phyloP scores from a whole-genome alignment of 352 stramenopile genomes.

The Phytophthora pseudosyringae region DNA sequence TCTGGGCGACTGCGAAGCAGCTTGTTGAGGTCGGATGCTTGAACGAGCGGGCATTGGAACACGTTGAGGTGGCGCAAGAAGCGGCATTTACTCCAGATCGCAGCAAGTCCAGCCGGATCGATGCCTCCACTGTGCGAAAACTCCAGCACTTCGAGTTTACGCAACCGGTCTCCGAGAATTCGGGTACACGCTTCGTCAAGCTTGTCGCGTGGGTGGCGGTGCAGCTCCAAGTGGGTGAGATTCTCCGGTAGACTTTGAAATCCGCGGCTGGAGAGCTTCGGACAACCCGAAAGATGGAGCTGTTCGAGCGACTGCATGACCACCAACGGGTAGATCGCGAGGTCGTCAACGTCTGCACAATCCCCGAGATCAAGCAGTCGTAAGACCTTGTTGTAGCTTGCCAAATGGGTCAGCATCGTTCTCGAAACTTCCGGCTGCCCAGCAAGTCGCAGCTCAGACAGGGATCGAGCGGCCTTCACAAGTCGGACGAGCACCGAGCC shows the following conservation, averaged over 20 bases:
- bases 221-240: constrained; percentile 48
- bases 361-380: constrained; percentile 61
- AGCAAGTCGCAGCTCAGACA: constrained; percentile 43
- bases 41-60: constrained; percentile 43
- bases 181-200: constrained; percentile 46
- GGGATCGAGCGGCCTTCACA: constrained; percentile 36
- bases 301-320: constrained; percentile 66
- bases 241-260: constrained; percentile 52
- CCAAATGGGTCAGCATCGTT: constrained; percentile 52
- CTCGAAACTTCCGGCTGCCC: constrained; percentile 52
- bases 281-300: constrained; percentile 52
- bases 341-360: constrained; percentile 58
- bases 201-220: constrained; percentile 26
- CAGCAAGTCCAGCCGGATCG: constrained; percentile 28
- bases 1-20: constrained; percentile 45
- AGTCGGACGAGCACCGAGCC: constrained; percentile 43
- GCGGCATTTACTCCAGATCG: constrained; percentile 44
- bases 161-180: constrained; percentile 35
- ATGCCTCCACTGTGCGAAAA: constrained; percentile 44
- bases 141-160: constrained; percentile 51
- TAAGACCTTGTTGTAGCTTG: constrained; percentile 61
- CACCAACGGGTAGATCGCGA: constrained; percentile 64
- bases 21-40: constrained; percentile 32
- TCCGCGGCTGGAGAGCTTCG: constrained; percentile 39
- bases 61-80: constrained; percentile 63